phyloP scores from a whole-genome alignment of 139 green algal species.

The Limnomonas spitsbergensis region DNA sequence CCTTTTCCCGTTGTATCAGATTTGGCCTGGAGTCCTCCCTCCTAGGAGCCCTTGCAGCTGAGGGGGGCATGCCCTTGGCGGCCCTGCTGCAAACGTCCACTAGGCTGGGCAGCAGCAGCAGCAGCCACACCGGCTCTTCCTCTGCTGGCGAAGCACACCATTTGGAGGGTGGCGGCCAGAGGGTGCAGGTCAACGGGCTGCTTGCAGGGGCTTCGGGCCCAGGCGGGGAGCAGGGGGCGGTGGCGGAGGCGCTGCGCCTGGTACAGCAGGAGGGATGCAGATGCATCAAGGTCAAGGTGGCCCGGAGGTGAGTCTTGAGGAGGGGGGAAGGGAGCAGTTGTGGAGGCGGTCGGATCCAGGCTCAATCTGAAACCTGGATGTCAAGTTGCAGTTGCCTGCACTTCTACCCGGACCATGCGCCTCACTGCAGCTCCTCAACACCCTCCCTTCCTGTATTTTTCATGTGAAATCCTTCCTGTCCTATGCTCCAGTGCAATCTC shows the following conservation, averaged over 20 bases:
- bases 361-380: no score
- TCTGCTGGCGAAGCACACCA: no score
- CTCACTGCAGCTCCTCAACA: no score
- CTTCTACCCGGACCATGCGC: no score
- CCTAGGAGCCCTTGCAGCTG: slow-evolving; percentile 58
- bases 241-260: background rate
- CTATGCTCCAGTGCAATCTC: no score
- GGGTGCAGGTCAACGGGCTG: no score
- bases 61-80: slow-evolving; percentile 12
- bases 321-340: background rate
- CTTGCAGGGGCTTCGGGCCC: background rate
- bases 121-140: no score
- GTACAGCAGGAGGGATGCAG: background rate
- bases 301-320: background rate
- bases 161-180: no score
- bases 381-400: no score
- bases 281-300: slow-evolving; percentile 1
- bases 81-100: slow-evolving; percentile 20
- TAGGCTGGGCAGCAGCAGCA: no score
- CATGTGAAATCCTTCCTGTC: no score
- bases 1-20: slow-evolving; percentile 9
- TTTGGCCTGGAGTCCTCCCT: slow-evolving; percentile 77
- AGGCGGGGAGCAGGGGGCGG: background rate
- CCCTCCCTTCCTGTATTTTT: no score
- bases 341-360: background rate